Percentiles rank a stretch among this genome's conserved stretches.
Evolutionary conservation across 2,329 filamentous ascomycete species (phyloP).

Genomic region (Endothia cerciana): DNA sequence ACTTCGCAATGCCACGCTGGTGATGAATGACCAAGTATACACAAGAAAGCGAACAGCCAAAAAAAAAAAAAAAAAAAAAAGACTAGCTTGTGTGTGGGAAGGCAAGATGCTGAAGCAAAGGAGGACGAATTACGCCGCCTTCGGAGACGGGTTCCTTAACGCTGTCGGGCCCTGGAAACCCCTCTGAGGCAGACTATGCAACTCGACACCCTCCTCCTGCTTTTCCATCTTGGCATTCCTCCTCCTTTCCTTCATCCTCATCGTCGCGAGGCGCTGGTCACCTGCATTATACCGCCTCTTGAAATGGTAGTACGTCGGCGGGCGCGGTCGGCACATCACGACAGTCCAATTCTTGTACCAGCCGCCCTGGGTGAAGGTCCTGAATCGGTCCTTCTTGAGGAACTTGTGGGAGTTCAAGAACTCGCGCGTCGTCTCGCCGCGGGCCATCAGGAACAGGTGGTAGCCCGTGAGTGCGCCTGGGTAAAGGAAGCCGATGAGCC

Average conservation of each 20-base stretch:
- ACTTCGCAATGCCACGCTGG: constrained; percentile 16
- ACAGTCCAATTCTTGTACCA: constrained; percentile 77
- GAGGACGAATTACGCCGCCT: background rate
- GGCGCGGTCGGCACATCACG: constrained; percentile 80
- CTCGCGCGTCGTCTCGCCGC: constrained; percentile 94
- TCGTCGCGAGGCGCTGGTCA: constrained; percentile 76
- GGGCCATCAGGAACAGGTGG: constrained; percentile 86
- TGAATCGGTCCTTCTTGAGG: constrained; percentile 84
- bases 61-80: constrained; percentile 13
- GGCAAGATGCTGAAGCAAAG: background rate
- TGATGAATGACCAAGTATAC: background rate
- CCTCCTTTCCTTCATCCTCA: constrained; percentile 47
- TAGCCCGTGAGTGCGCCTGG: constrained; percentile 84
- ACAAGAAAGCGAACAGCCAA: constrained; percentile 2
- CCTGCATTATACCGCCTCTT: constrained; percentile 77
- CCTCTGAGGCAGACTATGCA: constrained; percentile 64
- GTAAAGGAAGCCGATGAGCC: constrained; percentile 74
- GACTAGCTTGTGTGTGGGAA: background rate
- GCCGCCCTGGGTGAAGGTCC: constrained; percentile 82
- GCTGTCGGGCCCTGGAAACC: constrained; percentile 60
- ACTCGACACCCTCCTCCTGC: constrained; percentile 64
- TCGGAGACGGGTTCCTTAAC: constrained; percentile 40
- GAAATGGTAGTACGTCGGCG: constrained; percentile 88
- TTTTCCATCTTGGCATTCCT: constrained; percentile 38
- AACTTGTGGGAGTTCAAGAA: constrained; percentile 98